Conservation (phyloP, 345 rosid species). For the Citrus trifoliata region DNA sequence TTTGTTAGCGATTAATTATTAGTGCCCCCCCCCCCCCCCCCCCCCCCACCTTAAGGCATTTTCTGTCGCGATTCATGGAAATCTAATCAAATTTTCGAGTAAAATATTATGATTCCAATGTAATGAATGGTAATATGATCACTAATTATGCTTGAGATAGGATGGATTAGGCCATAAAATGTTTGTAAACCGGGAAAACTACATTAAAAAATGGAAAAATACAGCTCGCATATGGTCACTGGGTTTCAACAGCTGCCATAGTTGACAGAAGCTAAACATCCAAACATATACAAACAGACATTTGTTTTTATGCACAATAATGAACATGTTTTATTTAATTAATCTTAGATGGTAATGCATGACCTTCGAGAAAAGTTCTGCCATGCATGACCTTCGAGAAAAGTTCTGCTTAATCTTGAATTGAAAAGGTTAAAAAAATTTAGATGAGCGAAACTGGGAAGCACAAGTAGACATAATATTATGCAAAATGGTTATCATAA, state of each 20-base stretch:
- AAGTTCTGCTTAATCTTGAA: background rate
- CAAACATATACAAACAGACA: background rate
- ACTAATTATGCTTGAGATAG: background rate
- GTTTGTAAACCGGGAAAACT: background rate
- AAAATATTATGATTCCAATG: background rate
- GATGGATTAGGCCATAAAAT: background rate
- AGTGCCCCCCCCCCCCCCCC: background rate
- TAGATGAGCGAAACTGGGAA: background rate
- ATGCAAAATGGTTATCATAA: background rate
- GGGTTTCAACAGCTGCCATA: background rate
- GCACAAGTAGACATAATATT: background rate
- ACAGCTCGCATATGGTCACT: background rate
- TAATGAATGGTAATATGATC: background rate
- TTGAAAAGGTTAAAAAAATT: background rate
- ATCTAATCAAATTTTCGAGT: background rate
- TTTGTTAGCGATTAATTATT: background rate
- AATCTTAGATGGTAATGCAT: background rate
- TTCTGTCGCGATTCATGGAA: background rate
- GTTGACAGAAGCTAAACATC: background rate
- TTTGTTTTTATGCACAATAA: background rate
- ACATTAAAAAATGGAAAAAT: background rate
- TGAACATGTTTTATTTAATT: background rate
- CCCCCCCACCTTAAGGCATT: background rate
- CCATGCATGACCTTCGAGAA: background rate
- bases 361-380: background rate